Evolutionary conservation across 495 filamentous ascomycete genomes (phyloP), one percentile per base, ranked within the genome.

Genomic region (Aspergillus homomorphus): DNA sequence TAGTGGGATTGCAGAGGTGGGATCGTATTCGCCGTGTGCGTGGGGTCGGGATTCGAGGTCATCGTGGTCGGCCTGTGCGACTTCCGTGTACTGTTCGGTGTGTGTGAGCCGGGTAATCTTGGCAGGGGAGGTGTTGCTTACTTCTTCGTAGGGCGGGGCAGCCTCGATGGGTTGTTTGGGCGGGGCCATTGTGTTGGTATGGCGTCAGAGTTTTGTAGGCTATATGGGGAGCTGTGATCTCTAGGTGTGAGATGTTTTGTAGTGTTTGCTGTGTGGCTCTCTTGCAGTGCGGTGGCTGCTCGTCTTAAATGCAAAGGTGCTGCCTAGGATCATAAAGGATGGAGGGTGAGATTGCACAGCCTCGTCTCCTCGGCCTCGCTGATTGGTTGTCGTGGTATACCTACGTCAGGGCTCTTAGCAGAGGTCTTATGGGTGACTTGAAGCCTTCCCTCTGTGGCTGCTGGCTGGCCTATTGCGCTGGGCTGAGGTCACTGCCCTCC

Each of bases 121-220:
- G 48, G 24, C 18, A 8, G 12, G 8, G 48, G 23, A 0, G 12
- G 8, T 2, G 48, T 12, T 0, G 48, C 22, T 8, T 15, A 28
- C 14, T 24, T 51, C 23, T 24, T 51, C 23, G 48, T 51, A 51
- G 48, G 48, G 48, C 14, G 48, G 48, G 48, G 48, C 28, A 6
- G 48, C 23, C 28, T 51, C 48, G 48, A 1, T 18, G 24, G 23
- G 23, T 7, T 19, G 16, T 16, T 22, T 16, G 10, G 46, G 20
- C 21, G 45, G 12, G 3, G 23, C 48, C 23, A 51, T 51, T 51
- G 3, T 18, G 48, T 45, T n/a, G 41, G 21, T 45, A 15, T 45
- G 14, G 12, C 4, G 8, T 45, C 8, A n/a, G 2, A 2, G 14
- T 45, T n/a, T n/a, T n/a, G n/a, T n/a, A n/a, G n/a, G n/a, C n/a